These are phyloP conservation scores for Terfezia boudieri DNA, from an alignment of 495 filamentous ascomycete genomes.

Conservation along the genomic window DNA sequence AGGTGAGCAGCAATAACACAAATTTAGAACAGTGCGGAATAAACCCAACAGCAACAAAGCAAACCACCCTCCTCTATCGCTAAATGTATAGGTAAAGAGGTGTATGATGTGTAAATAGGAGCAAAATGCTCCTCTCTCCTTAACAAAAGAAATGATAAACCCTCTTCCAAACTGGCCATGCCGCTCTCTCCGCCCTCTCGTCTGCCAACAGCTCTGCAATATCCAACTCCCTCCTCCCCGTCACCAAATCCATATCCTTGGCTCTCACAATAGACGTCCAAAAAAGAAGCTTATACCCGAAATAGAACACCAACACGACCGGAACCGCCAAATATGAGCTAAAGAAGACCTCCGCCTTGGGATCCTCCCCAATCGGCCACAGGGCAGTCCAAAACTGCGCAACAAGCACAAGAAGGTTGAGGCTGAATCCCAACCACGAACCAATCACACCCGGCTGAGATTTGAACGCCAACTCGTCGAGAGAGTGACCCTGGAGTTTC, in stretches of 20 bases:
- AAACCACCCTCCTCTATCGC: no score
- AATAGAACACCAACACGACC: slow-evolving; percentile 51
- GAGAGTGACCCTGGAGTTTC: slow-evolving; percentile 40
- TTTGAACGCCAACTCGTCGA: slow-evolving; percentile 57
- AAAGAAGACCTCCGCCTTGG: slow-evolving; percentile 46
- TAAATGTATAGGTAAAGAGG: no score
- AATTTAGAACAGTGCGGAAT: no score
- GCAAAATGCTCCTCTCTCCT: neutral
- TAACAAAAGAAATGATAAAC: slow-evolving; percentile 37
- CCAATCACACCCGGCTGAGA: slow-evolving; percentile 63
- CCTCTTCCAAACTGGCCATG: slow-evolving; percentile 77
- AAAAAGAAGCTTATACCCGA: slow-evolving; percentile 60
- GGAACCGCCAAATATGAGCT: slow-evolving; percentile 54
- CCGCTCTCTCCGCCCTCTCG: slow-evolving; percentile 45
- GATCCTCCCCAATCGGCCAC: slow-evolving; percentile 39
- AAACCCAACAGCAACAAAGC: no score
- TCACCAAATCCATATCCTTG: slow-evolving; percentile 62
- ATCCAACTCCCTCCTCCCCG: slow-evolving; percentile 76
- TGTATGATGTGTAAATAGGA: no score
- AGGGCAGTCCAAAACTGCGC: slow-evolving; percentile 90
- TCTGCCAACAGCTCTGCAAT: slow-evolving; percentile 48
- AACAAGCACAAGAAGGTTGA: slow-evolving; percentile 63
- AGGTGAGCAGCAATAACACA: no score
- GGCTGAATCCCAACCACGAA: slow-evolving; percentile 59
- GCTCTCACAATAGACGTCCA: slow-evolving; percentile 41